Evolutionary conservation across 768 basidiomycete species (phyloP), one percentile per base, ranked within the genome.

Genomic region (Russula virescens): DNA sequence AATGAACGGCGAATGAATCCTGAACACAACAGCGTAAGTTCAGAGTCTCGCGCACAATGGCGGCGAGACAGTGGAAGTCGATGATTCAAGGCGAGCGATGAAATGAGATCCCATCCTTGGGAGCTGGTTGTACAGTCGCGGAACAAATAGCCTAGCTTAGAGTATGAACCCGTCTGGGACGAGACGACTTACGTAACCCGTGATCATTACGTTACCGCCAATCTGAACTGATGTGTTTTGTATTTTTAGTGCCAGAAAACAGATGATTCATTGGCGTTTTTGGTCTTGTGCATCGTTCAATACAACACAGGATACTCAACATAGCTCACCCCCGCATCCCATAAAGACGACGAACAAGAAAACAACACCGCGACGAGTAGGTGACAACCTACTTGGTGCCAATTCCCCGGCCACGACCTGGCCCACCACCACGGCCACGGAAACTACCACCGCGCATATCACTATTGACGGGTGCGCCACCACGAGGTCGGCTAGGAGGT

Each of bases 401-500:
- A 38, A 78, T 75, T 38, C 80, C 78, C 53, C 80, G 76, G 16
- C 73, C 70, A 25, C 76, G 74, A 48, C 77, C 74, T 38, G 76
- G 75, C 18, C 80, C 79, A 48, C 78, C 78, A 5, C 79, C 78
- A 5, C 79, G 76, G 2, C 78, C 79, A 38, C 78, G 76, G 67
- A 77, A 82, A 31, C 78, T 78, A 56, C 83, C 75, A 21, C 81
- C 79, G 26, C 78, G 76, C 5, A 81, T 80, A 25, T 81, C 84
- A 63, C 80, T 79, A 52, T 76, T 76, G 25, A 74, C 28, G 19
- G 87, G 84, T 1, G 77, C 76, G 35, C 85, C 87, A 46, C 87
- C 85, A 19, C 88, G 80, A 18, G 84, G 80, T 38, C 88, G 75
- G 66, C 75, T 79, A 2, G 79, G 75, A 3, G 87, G 86, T 60